Percentiles rank a stretch among this genome's conserved stretches.
phyloP scores from a whole-genome alignment of 805 yeast species.

The Wilhelminamyces savonicus region DNA sequence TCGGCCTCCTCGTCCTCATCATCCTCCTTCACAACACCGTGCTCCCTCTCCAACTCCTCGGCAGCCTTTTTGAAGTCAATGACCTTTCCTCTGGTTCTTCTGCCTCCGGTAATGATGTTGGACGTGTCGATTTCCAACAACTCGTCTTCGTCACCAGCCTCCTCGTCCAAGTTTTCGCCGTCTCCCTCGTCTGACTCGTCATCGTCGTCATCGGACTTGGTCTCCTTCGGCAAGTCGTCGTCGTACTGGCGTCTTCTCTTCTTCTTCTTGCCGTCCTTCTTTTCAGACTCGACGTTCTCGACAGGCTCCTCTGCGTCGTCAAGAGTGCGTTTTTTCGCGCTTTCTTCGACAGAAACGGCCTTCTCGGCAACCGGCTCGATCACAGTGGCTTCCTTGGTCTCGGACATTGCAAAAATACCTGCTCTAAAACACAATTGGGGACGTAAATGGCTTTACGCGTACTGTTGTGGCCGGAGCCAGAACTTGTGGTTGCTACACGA shows the following conservation, averaged over 20 bases:
- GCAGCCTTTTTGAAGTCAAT: conserved; percentile 83
- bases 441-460: no score
- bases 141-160: conserved; percentile 72
- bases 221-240: conserved; percentile 50
- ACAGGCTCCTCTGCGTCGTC: conserved; percentile 1
- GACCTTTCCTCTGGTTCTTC: conserved; percentile 87
- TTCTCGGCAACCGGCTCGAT: conserved; percentile 10
- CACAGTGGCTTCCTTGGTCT: conserved; percentile 4
- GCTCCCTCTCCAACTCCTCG: conserved; percentile 54
- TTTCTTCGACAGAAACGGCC: conserved; percentile 7
- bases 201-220: conserved; percentile 33
- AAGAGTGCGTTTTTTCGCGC: conserved; percentile 8
- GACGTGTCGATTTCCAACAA: conserved; percentile 72
- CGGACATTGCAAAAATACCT: no score
- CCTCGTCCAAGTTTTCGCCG: conserved; percentile 45
- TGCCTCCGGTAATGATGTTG: conserved; percentile 76
- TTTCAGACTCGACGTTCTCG: neutral
- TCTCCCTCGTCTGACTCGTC: conserved; percentile 28
- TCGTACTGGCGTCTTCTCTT: conserved; percentile 54
- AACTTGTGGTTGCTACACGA: no score
- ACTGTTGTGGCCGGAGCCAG: no score
- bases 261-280: conserved; percentile 24
- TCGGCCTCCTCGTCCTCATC: conserved; percentile 49
- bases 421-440: no score
- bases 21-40: conserved; percentile 36